Base-by-base conservation (phyloP, 2,329 filamentous ascomycete genomes). In the Curvularia spicifera region DNA sequence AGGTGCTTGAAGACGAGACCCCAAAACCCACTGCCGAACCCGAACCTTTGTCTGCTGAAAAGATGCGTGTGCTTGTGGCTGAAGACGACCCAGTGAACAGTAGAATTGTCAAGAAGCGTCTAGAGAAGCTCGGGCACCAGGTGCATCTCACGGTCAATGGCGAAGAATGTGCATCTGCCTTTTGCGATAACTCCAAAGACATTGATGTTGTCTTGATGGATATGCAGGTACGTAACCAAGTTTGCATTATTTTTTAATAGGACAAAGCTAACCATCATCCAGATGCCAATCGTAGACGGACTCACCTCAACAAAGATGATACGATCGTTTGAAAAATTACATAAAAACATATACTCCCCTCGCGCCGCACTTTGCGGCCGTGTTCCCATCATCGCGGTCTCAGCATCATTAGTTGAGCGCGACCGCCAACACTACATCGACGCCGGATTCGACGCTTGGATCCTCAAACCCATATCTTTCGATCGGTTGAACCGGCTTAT, bases 281-380 rank as follows among this genome's bases (percentile, higher is more conserved):
- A 96, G 91, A 96, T 97, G 93, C 92, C 93, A 18, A 95, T 96
- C 31, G 90, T 96, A 4, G 91, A 96, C 71, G 93, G 93, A 13
- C 83, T 93, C 26, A 87, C 84, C 3, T 92, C 91, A 15, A 90
- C 92, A 0, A 93, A 91, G 75, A 89, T 92, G 84, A 96, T 96
- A 61, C 84, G 93, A 26, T 87, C 86, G 0, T 87, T 84, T 52
- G 92, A 96, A 71, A 84, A 84, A 56, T 78, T 79, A 0, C 79
- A 79, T 75, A 71, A 68, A 51, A 77, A 84, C 68, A 78, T 79
- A 0, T 81, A 90, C 28, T 93, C 90, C 0, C 67, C 78, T 0
- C 79, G 87, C 53, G 88, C 88, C 3, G 70, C 77, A 1, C 72
- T 79, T 1, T 90, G 91, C 51, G 85, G 86, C 24, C 85, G 89